phyloP scores from a whole-genome alignment of 352 stramenopile genomes.

The Phytophthora agathidicida region DNA sequence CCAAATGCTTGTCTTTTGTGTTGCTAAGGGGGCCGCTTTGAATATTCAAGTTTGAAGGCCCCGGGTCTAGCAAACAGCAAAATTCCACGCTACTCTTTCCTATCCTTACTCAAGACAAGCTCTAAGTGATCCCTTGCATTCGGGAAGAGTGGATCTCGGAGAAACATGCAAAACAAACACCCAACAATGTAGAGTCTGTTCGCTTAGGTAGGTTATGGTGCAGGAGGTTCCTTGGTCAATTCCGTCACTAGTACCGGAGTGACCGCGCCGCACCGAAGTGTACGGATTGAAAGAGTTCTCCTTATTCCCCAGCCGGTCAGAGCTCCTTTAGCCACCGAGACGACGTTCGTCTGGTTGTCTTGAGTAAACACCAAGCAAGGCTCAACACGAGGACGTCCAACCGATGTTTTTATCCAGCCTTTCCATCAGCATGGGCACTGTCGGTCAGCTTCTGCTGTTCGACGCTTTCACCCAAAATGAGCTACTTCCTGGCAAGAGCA shows the following conservation, averaged over 20 bases:
- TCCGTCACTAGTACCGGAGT: background rate
- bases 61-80: too few species aligned
- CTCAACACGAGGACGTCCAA: conserved; percentile 12
- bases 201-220: too few species aligned
- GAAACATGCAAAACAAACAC: background rate
- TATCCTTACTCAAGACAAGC: too few species aligned
- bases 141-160: background rate
- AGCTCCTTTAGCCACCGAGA: conserved; percentile 17
- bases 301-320: conserved; percentile 18
- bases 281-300: conserved; percentile 9
- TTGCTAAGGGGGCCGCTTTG: too few species aligned
- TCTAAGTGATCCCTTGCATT: too few species aligned
- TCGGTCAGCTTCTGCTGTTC: conserved; percentile 17
- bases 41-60: too few species aligned
- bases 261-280: background rate
- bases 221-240: too few species aligned
- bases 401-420: conserved; percentile 13
- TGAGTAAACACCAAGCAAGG: background rate
- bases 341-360: background rate
- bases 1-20: too few species aligned
- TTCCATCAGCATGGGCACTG: background rate
- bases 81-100: too few species aligned
- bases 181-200: conserved; percentile 10
- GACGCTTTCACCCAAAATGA: conserved; percentile 5
- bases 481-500: background rate